Evolutionary conservation across 352 stramenopile species (phyloP).

Genomic region (Phytophthora pluvialis): DNA sequence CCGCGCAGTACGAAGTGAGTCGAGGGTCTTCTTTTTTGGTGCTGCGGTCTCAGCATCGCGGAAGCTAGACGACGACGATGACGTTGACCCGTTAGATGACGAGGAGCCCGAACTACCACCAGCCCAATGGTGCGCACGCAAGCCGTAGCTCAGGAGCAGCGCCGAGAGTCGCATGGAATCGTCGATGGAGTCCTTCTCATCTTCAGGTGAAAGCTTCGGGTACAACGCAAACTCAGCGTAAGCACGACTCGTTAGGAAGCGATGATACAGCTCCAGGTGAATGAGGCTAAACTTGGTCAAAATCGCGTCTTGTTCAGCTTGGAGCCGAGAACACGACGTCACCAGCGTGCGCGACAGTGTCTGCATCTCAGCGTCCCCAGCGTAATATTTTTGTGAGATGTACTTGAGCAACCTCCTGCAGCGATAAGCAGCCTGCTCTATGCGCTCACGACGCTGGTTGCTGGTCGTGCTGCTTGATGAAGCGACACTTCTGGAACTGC

Average conservation of each 20-base stretch:
- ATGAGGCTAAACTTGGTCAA: constrained; percentile 88
- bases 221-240: constrained; percentile 90
- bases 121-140: constrained; percentile 82
- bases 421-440: constrained; percentile 65
- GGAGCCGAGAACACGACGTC: constrained; percentile 64
- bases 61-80: constrained; percentile 23
- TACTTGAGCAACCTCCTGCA: constrained; percentile 82
- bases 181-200: constrained; percentile 71
- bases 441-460: constrained; percentile 57
- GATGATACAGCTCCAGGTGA: constrained; percentile 85
- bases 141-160: constrained; percentile 78
- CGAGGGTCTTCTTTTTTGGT: constrained; percentile 69
- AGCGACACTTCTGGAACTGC: constrained; percentile 21
- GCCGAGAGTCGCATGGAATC: constrained; percentile 73
- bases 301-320: constrained; percentile 85
- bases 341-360: constrained; percentile 73
- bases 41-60: constrained; percentile 31
- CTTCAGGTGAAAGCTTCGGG: constrained; percentile 52
- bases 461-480: constrained; percentile 21
- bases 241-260: constrained; percentile 83
- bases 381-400: constrained; percentile 87
- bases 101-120: constrained; percentile 27
- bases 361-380: constrained; percentile 76
- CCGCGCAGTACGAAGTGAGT: constrained; percentile 64
- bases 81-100: constrained; percentile 30